phyloP scores from a whole-genome alignment of 2,329 filamentous ascomycete species.

The Pestalotiopsis sp. region DNA sequence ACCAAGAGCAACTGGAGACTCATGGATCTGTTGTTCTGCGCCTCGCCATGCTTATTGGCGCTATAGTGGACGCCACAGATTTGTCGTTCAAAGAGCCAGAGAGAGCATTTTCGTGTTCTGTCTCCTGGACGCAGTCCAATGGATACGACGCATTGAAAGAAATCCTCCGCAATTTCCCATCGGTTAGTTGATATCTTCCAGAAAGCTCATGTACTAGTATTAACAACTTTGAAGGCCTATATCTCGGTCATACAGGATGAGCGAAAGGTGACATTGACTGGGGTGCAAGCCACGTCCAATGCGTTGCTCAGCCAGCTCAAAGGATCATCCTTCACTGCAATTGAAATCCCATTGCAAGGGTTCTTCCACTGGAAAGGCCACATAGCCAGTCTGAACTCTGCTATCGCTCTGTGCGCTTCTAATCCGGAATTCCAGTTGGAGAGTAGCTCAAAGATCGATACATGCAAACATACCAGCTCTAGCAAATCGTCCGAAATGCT shows the following conservation, averaged over 20 bases:
- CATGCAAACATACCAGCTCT: too few relatives aligned
- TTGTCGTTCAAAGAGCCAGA: neutral
- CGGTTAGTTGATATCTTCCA: neutral
- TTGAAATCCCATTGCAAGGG: too few relatives aligned
- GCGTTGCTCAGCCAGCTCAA: too few relatives aligned
- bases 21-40: neutral
- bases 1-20: neutral
- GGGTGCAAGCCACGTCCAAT: too few relatives aligned
- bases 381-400: too few relatives aligned
- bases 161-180: neutral
- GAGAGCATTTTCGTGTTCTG: neutral
- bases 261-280: too few relatives aligned
- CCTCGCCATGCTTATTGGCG: slow-evolving; percentile 2
- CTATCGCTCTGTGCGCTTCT: too few relatives aligned
- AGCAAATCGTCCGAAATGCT: neutral
- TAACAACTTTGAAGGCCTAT: neutral
- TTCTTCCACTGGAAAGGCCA: too few relatives aligned
- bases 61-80: neutral
- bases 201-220: neutral
- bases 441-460: too few relatives aligned
- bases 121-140: neutral
- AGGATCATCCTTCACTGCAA: too few relatives aligned
- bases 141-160: neutral
- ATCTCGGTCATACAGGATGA: neutral
- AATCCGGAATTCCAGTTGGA: too few relatives aligned